Evolutionary conservation across 1,139 yeast species (phyloP).

Genomic region (Suhomyces kunorum): DNA sequence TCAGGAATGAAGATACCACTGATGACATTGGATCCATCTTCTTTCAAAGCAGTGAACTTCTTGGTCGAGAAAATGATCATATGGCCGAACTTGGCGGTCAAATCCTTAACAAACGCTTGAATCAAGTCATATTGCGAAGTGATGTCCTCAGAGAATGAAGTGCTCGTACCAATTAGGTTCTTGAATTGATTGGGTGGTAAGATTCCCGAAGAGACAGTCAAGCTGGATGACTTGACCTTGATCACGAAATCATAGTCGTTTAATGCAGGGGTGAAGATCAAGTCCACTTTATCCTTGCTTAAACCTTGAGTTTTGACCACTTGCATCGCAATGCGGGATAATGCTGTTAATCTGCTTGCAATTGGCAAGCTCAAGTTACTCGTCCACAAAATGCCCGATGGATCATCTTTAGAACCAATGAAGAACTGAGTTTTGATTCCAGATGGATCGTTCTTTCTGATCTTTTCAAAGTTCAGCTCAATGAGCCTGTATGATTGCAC

Average conservation of each 20-base stretch:
- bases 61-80: constrained; percentile 62
- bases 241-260: constrained; percentile 82
- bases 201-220: constrained; percentile 55
- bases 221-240: constrained; percentile 50
- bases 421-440: constrained; percentile 79
- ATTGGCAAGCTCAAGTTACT: constrained; percentile 70
- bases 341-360: constrained; percentile 83
- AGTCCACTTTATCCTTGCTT: constrained; percentile 47
- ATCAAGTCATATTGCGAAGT: constrained; percentile 56
- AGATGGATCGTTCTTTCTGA: constrained; percentile 77
- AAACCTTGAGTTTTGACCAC: constrained; percentile 50
- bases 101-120: constrained; percentile 53
- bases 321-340: constrained; percentile 73
- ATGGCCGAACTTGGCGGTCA: constrained; percentile 57
- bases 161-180: constrained; percentile 52
- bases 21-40: constrained; percentile 58
- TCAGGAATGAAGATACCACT: constrained; percentile 82
- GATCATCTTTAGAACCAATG: constrained; percentile 78
- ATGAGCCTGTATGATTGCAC: constrained; percentile 63
- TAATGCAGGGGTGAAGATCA: constrained; percentile 76
- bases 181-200: constrained; percentile 59
- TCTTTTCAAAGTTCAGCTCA: constrained; percentile 60
- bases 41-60: constrained; percentile 49
- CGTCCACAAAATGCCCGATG: constrained; percentile 84
- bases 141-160: constrained; percentile 48